Evolutionary conservation across 805 yeast genomes (phyloP), one percentile per base, ranked within the genome.

Genomic region (Maudiozyma barnettii): DNA sequence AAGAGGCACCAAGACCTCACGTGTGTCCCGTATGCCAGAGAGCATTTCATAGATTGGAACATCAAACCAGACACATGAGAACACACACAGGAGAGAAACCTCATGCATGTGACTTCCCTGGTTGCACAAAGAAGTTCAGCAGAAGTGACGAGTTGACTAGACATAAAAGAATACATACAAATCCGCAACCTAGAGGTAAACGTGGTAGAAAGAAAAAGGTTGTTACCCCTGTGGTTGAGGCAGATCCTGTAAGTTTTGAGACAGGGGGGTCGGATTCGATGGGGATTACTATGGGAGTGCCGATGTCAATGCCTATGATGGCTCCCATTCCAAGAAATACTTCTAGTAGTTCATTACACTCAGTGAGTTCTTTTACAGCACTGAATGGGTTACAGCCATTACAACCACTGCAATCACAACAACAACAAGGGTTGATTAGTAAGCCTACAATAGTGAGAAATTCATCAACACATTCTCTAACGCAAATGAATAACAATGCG

Each of bases 61-160:
- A 83, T 63, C 88, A 82, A 59, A 82, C 89, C 8, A 73, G 91
- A 57, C 91, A 83, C 57, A 81, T 83, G 49, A 69, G 90, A 57
- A 83, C 89, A 12, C 91, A 83, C 58, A 83, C 91, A 0, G 91
- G 91, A 22, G 90, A 84, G 58, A 82, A 81, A 60, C 91, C 91
- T 3, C 89, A 83, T 62, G 75, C 74, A n/a, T 83, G 90, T 64
- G 74, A 79, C 23, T 83, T 73, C 54, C 83, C 84, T 0, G 84
- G 84, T 0, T 83, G 91, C 61, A 68, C 72, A 48, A 83, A 83
- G 65, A 71, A 75, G 50, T 83, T 83, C 57, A 75, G 83, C 42
- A 68, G 91, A 48, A 77, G 82, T 29, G 91, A 83, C 62, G 91
- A 83, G 59, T 67, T 83, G 45, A 83, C 88, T 13, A 73, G 91